phyloP scores from a whole-genome alignment of 2,329 filamentous ascomycete species.

The Dactylonectria estremocensis region DNA sequence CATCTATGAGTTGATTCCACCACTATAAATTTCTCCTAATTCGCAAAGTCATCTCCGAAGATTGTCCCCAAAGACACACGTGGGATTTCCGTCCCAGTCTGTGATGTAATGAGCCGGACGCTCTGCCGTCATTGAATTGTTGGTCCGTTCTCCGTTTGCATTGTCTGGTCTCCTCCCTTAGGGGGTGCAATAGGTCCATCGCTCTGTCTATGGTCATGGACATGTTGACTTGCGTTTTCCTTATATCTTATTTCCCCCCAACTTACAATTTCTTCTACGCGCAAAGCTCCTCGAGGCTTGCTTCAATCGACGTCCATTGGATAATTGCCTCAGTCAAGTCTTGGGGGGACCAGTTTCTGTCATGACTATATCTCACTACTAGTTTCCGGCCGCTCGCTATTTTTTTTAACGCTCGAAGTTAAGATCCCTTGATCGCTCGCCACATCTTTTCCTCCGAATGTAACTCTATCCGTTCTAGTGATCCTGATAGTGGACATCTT shows the following conservation, averaged over 20 bases:
- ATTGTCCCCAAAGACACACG: background rate
- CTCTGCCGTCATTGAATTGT: background rate
- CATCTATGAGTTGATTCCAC: background rate
- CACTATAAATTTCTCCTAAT: background rate
- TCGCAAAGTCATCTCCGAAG: background rate
- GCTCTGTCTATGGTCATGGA: constrained; percentile 2
- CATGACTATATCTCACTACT: background rate
- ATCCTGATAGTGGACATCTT: background rate
- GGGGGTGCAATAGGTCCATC: background rate
- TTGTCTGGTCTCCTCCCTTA: background rate
- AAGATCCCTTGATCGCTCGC: background rate
- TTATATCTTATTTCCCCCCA: background rate
- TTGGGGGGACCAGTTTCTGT: background rate
- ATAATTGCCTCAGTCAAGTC: background rate
- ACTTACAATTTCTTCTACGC: background rate
- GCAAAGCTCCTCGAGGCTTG: background rate
- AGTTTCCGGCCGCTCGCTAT: background rate
- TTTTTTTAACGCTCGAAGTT: background rate
- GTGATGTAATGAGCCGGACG: constrained; percentile 1
- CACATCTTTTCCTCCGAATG: background rate
- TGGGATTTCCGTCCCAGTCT: background rate
- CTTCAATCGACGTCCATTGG: background rate
- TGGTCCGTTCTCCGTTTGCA: constrained; percentile 5
- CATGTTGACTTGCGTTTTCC: background rate
- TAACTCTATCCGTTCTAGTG: background rate